Conservation (phyloP, 257 asterid species). For the Lithospermum erythrorhizon region DNA sequence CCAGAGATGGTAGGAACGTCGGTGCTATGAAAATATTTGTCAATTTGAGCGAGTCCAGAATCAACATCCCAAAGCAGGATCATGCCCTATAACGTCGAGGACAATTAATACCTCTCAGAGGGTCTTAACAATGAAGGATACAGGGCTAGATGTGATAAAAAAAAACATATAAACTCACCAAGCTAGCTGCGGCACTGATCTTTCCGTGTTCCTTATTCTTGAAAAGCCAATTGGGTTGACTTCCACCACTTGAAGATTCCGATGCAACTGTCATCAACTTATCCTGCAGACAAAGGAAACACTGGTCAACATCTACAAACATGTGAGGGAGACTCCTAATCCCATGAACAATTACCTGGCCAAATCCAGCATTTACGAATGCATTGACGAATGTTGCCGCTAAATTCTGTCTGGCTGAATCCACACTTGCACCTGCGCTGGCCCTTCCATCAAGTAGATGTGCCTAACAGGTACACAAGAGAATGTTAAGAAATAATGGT, state of each 20-base stretch:
- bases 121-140: not conserved
- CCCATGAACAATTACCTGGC: conserved; percentile 45
- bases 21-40: conserved; percentile 76
- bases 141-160: not conserved
- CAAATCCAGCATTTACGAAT: conserved; percentile 95
- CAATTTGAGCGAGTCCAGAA: conserved; percentile 89
- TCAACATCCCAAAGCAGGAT: conserved; percentile 93
- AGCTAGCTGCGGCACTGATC: conserved; percentile 95
- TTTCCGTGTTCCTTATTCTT: conserved; percentile 52
- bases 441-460: conserved; percentile 22
- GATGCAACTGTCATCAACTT: conserved; percentile 84
- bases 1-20: conserved; percentile 71
- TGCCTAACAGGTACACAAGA: conserved; percentile 41
- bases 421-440: conserved; percentile 55
- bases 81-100: conserved; percentile 56
- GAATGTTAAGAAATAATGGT: not conserved
- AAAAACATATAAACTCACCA: conserved; percentile 35
- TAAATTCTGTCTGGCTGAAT: conserved; percentile 93
- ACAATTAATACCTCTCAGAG: conserved; percentile 6
- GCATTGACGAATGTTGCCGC: conserved; percentile 98
- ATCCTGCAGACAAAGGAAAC: conserved; percentile 36
- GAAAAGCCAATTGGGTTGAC: conserved; percentile 49
- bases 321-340: not conserved
- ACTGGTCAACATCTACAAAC: not conserved
- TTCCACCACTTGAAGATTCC: conserved; percentile 61